A percentile compares a stretch with the other conserved stretches of the same genome.
These are phyloP conservation scores for Rhizophagus sp. DNA, from an alignment of 192 early-diverging fungal genomes.

Conservation along the genomic window DNA sequence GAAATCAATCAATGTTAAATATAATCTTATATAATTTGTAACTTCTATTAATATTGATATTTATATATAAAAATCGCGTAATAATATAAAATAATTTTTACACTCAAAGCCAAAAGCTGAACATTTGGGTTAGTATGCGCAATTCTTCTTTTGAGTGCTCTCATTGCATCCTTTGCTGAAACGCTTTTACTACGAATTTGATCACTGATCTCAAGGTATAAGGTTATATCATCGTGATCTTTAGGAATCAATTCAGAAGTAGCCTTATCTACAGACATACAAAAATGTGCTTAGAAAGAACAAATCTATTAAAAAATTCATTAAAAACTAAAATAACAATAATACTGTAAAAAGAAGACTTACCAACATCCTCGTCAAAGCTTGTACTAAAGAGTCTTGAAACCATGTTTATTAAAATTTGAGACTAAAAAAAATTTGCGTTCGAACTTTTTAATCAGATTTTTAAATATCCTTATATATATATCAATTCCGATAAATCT, in stretches of 20 bases:
- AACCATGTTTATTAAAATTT: conserved; percentile 21
- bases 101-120: conserved; percentile 82
- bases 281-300: not conserved
- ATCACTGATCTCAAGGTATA: conserved; percentile 90
- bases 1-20: not conserved
- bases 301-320: not conserved
- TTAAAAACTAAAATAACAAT: no score
- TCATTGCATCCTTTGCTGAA: conserved; percentile 71
- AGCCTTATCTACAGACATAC: conserved; percentile 60
- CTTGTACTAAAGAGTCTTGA: conserved; percentile 35
- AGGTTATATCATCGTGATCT: conserved; percentile 80
- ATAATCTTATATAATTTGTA: not conserved
- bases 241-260: conserved; percentile 89
- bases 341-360: conserved; percentile 7
- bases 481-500: not conserved
- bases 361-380: conserved; percentile 49
- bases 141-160: conserved; percentile 77
- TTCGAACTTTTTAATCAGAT: no score
- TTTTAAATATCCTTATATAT: not conserved
- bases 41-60: not conserved
- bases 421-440: not conserved
- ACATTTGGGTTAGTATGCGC: conserved; percentile 94
- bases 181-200: conserved; percentile 86
- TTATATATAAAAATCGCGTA: not conserved
- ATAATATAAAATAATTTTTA: conserved; percentile 31